Conservation (phyloP, 192 early-diverging fungal genomes). For the Coemansia javaensis region DNA sequence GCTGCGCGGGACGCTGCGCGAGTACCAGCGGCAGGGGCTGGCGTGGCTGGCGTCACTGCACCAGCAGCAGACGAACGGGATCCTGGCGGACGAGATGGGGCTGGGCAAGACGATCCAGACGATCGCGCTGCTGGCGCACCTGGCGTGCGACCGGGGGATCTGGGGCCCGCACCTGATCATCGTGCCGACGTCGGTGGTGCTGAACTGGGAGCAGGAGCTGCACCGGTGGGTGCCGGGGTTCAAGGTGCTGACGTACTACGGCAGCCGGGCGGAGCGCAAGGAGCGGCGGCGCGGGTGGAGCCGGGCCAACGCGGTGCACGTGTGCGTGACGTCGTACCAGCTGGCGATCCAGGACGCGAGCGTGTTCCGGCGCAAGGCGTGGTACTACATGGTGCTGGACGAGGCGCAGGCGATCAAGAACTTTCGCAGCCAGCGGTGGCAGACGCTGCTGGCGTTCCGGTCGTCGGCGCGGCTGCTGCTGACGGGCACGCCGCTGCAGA, state of each 20-base stretch:
- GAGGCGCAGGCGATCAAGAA: slow-evolving; percentile 98
- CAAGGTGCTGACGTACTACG: slow-evolving; percentile 68
- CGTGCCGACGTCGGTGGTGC: slow-evolving; percentile 87
- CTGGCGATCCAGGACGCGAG: slow-evolving; percentile 66
- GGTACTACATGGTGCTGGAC: slow-evolving; percentile 90
- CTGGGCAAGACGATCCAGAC: slow-evolving; percentile 97
- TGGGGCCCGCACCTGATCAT: slow-evolving; percentile 89
- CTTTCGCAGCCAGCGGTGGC: slow-evolving; percentile 81
- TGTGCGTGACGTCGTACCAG: slow-evolving; percentile 71
- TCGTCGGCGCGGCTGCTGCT: slow-evolving; percentile 84
- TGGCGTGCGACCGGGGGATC: slow-evolving; percentile 70
- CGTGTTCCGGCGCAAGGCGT: slow-evolving; percentile 67
- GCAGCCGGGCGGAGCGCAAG: slow-evolving; percentile 54
- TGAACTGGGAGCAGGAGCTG: slow-evolving; percentile 90
- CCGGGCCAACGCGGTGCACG: slow-evolving; percentile 77
- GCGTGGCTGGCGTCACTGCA: slow-evolving; percentile 88
- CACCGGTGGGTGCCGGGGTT: slow-evolving; percentile 69
- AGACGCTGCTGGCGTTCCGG: slow-evolving; percentile 74
- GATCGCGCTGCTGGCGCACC: slow-evolving; percentile 79
- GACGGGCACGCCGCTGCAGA: slow-evolving; percentile 96
- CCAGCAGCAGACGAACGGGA: slow-evolving; percentile 80
- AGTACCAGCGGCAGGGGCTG: slow-evolving; percentile 86
- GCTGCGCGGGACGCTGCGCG: slow-evolving; percentile 65
- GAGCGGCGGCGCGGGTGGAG: slow-evolving; percentile 41
- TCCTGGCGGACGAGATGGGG: slow-evolving; percentile 94